Conservation (phyloP, 352 stramenopile species). For the Aphanomyces invadans region DNA sequence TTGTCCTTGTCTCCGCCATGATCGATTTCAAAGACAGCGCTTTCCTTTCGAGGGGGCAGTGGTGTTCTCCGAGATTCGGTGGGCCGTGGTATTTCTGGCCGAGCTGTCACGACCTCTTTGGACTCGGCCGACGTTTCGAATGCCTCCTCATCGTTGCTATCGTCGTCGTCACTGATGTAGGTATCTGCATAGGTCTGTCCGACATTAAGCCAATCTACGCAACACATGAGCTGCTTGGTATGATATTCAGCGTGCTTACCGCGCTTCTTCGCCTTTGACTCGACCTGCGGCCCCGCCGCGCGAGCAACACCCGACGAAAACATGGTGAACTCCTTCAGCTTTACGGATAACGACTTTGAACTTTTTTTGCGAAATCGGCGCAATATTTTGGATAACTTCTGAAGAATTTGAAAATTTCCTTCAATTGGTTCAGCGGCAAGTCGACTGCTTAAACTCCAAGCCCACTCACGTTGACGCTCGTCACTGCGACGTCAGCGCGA, state of each 20-base stretch:
- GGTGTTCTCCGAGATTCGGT: background rate
- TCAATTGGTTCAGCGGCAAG: too few species aligned
- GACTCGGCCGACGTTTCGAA: background rate
- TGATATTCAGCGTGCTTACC: background rate
- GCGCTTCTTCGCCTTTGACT: background rate
- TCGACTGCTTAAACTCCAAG: too few species aligned
- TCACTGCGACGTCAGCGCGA: too few species aligned
- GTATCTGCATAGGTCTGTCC: slow-evolving; percentile 14
- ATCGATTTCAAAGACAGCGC: slow-evolving; percentile 53
- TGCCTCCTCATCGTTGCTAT: background rate
- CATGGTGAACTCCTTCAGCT: background rate
- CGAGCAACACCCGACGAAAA: slow-evolving; percentile 2
- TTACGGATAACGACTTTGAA: too few species aligned
- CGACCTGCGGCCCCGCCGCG: background rate
- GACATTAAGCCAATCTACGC: slow-evolving; percentile 14
- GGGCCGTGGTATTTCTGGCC: background rate
- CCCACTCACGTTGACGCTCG: too few species aligned
- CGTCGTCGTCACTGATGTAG: background rate
- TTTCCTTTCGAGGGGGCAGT: background rate
- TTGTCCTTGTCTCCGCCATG: slow-evolving; percentile 59
- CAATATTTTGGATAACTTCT: too few species aligned
- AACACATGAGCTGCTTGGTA: background rate
- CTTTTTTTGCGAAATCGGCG: too few species aligned
- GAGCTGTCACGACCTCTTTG: background rate
- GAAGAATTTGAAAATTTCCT: too few species aligned